Percentiles rank a stretch among this genome's conserved stretches.
These are phyloP conservation scores for Penicillium brasilianum DNA, from an alignment of 2,329 filamentous ascomycete genomes.

Conservation along the genomic window DNA sequence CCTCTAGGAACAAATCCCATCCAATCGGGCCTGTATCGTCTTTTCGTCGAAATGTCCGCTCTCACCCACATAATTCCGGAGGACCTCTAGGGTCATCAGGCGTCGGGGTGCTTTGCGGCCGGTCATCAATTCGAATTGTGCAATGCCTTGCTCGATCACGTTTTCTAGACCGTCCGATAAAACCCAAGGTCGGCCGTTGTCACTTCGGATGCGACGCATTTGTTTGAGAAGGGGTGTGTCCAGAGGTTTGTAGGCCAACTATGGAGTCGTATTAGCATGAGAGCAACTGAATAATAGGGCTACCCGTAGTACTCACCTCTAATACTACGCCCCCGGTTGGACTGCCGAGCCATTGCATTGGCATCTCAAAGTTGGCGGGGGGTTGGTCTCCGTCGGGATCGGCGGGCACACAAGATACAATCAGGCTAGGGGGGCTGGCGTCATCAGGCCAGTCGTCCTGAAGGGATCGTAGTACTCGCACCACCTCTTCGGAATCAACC, in stretches of 20 bases:
- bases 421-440: conserved; percentile 70
- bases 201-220: conserved; percentile 64
- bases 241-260: conserved; percentile 70
- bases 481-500: conserved; percentile 44
- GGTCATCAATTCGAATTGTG: conserved; percentile 81
- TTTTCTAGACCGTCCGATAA: conserved; percentile 77
- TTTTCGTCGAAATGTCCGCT: conserved; percentile 44
- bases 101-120: conserved; percentile 72
- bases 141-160: conserved; percentile 77
- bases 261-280: conserved; percentile 14
- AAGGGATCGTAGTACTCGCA: conserved; percentile 62
- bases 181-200: conserved; percentile 65
- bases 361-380: conserved; percentile 72
- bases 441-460: conserved; percentile 68
- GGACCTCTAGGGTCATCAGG: conserved; percentile 71
- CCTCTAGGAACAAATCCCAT: conserved; percentile 33
- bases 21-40: conserved; percentile 43
- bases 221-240: conserved; percentile 73
- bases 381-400: conserved; percentile 67
- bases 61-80: conserved; percentile 44
- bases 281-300: neutral
- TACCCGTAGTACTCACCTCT: conserved; percentile 55
- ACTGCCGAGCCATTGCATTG: conserved; percentile 71
- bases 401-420: conserved; percentile 77
- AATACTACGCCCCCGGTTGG: conserved; percentile 76